Evolutionary conservation across 345 rosid species (phyloP), one percentile per base, ranked within the genome.

Genomic region (Balakata baccata): DNA sequence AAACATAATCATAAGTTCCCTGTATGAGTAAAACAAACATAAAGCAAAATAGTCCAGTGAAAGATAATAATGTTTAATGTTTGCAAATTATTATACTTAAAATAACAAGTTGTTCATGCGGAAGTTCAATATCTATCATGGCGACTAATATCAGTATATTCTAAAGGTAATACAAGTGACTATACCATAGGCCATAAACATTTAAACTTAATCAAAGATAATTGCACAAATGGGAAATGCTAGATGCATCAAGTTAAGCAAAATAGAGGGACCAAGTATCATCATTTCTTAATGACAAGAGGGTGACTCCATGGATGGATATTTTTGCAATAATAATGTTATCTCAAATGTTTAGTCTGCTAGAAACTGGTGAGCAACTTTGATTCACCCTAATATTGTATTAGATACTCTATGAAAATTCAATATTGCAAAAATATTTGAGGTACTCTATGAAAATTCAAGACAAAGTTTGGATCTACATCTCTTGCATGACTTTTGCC

Each of bases 1-100:
- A n/a, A 22, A 89, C 97, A 71, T 92, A 97, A 86, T 94, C 97
- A 25, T 90, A 82, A 49, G 92, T 94, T 65, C 97, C 98, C 98
- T 94, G 85, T 71, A 84, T n/a, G n/a, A n/a, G n/a, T n/a, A n/a
- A n/a, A n/a, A n/a, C n/a, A n/a, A n/a, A n/a, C n/a, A n/a, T n/a
- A n/a, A n/a, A n/a, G n/a, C n/a, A n/a, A n/a, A n/a, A n/a, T n/a
- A n/a, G n/a, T n/a, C n/a, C n/a, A n/a, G n/a, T n/a, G n/a, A n/a
- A n/a, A n/a, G n/a, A n/a, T n/a, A 4, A 3, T 43, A 65, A 68
- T 68, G 13, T 51, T 34, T n/a, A 11, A 47, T 37, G 60, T 61
- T 47, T 17, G 57, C 11, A 43, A 38, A 6, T 23, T 10, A 53
- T 11, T 20, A 41, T 18, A 39, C 46, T 54, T 73, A n/a, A n/a